Conservation (phyloP, 306 rosid species). For the Rosa multiflora region DNA sequence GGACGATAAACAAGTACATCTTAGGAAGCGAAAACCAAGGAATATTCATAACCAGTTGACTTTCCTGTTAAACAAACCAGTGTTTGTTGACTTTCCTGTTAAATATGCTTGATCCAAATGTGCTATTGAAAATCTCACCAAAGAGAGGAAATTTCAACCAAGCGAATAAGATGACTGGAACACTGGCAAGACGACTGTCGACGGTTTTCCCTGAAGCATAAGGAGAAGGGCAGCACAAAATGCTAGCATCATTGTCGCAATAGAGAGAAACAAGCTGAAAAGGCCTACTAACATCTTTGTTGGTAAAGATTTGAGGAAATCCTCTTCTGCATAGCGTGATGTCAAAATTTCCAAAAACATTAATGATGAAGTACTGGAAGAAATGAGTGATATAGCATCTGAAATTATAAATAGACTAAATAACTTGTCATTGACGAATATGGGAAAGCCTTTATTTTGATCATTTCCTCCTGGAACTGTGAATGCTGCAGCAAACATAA, state of each 20-base stretch:
- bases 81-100: too few relatives aligned
- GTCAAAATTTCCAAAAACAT: background rate
- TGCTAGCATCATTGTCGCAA: background rate
- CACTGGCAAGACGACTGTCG: background rate
- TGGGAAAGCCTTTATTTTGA: background rate
- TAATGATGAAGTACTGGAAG: background rate
- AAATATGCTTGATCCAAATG: background rate
- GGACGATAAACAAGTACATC: background rate
- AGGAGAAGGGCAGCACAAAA: background rate
- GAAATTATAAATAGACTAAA: background rate
- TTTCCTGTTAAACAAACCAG: background rate
- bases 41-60: background rate
- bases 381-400: background rate
- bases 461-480: background rate
- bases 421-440: background rate
- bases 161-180: background rate
- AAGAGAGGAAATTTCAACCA: background rate
- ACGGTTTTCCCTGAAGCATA: background rate
- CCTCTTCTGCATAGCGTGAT: background rate
- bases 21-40: background rate
- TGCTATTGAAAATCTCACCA: background rate
- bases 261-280: background rate
- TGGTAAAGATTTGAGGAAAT: background rate
- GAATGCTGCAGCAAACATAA: background rate
- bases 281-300: background rate